Base-by-base conservation (phyloP, 2,329 filamentous ascomycete species). In the Beauveria sp. region DNA sequence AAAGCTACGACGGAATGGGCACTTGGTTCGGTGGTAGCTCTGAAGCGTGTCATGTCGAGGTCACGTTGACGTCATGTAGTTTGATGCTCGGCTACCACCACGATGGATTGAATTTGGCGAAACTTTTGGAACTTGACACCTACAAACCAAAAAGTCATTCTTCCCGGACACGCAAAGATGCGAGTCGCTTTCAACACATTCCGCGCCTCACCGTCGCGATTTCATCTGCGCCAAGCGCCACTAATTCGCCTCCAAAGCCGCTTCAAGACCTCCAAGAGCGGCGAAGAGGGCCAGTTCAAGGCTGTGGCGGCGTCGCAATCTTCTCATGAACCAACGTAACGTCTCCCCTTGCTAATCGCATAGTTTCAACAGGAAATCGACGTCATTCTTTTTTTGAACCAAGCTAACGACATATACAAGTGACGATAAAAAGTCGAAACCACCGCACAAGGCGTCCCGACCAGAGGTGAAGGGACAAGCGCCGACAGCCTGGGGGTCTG, bases 231-330 rank as follows among this genome's bases (percentile, higher is more conserved):
- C 3, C 31, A 10, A 34, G 31, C 31, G n/a, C 5, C 9, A 5
- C 5, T 2, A 14, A 26, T 14, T 16, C 52, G 7, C 52, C 24
- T 42, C 22, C 31, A 42, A 24, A 18, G 38, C 12, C 53, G 53
- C 53, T 56, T 46, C 53, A 56, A 56, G n/a, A 46, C 40, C 5
- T 20, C 40, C 26, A 56, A 56, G 10, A n/a, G 16, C 18, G 53
- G 53, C 24, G 53, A 56, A 40, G 53, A 56, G 26, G 53, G 53
- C 34, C 53, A 56, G 24, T 56, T 56, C 26, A 46, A 56, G 24
- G 53, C 53, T 3, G 53, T 56, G 16, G 24, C 53, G 42, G 53
- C 53, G 9, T 56, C 53, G 7, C 53, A 56, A 28, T 56, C 53
- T 18, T 5, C 7, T n/a, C 53, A 56, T 34, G 53, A 56, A 28